Base-by-base conservation (phyloP, 1,284 basidiomycete genomes). In the Trametes sp. region DNA sequence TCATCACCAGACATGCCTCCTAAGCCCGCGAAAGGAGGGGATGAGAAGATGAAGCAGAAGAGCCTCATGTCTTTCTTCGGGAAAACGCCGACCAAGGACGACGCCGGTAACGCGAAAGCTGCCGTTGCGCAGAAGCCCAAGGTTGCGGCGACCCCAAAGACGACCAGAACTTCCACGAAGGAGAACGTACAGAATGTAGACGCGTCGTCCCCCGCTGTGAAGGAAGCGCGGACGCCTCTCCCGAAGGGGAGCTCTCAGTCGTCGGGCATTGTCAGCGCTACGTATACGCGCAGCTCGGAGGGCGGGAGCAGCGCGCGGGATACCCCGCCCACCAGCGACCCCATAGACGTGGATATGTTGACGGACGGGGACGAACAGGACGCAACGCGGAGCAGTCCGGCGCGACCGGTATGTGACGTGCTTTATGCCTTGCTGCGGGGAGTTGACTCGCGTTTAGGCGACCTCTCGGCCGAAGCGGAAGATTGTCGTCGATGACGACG, bases 291-390 rank as follows among this genome's bases (percentile, higher is more conserved):
- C 31, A 82, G 81, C 29, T 88, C 87, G 44, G 84, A 83, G 26
- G 76, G 76, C 23, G 79, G 77, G n/a, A 80, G 78, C 59, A 86
- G 81, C 61, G 63, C 68, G 41, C 78, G 78, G 45, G 83, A 84
- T 16, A 90, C 88, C 1, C 90, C 90, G 19, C 90, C 90, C 0
- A 90, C 89, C 1, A 93, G 91, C 67, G 89, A 93, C 65, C 80
- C 83, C 23, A 83, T 92, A 59, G 90, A 93, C 65, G 81, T 93
- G 6, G 90, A 92, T 70, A 87, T 91, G 86, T 64, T 85, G 44
- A 81, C 80, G 8, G 83, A 83, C 24, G 83, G 82, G 5, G 82
- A 82, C 35, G 80, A 81, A 36, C 76, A 75, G 33, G 72, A 72
- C 8, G 65, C 72, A 49, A 72, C 36, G n/a, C 64, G 64, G 52